Evolutionary conservation across 805 yeast species (phyloP).

Genomic region (Candida chilensis): DNA sequence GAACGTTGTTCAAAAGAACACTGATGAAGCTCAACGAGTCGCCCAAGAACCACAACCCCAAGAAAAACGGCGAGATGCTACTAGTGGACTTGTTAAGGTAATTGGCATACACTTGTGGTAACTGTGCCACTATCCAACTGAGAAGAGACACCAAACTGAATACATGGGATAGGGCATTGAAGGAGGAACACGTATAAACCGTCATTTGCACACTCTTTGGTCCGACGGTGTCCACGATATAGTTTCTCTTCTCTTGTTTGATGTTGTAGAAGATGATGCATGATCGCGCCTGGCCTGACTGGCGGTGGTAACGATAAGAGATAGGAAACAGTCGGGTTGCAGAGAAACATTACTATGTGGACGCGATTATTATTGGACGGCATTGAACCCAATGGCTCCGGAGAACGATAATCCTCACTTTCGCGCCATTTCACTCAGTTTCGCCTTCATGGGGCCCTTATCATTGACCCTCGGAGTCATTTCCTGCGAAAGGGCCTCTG

Average conservation of each 20-base stretch:
- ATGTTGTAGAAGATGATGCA: not conserved
- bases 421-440: too few species aligned
- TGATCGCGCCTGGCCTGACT: not conserved
- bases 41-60: constrained; percentile 31
- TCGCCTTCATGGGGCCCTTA: too few species aligned
- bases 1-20: constrained; percentile 66
- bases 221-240: constrained; percentile 2
- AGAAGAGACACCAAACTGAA: constrained; percentile 23
- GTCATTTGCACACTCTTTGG: constrained; percentile 2
- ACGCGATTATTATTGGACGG: too few species aligned
- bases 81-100: constrained; percentile 25
- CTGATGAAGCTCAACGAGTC: constrained; percentile 41
- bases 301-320: too few species aligned
- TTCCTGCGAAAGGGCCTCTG: too few species aligned
- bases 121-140: constrained; percentile 34
- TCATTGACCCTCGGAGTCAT: too few species aligned
- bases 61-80: constrained; percentile 28
- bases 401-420: too few species aligned
- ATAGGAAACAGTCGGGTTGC: too few species aligned
- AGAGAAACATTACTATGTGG: too few species aligned
- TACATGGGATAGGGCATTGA: constrained; percentile 3
- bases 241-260: not conserved
- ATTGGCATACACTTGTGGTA: constrained; percentile 28
- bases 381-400: too few species aligned
- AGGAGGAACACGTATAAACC: too few species aligned